These are phyloP conservation scores for Trichothecium roseum DNA, from an alignment of 2,329 filamentous ascomycete species.

Conservation along the genomic window DNA sequence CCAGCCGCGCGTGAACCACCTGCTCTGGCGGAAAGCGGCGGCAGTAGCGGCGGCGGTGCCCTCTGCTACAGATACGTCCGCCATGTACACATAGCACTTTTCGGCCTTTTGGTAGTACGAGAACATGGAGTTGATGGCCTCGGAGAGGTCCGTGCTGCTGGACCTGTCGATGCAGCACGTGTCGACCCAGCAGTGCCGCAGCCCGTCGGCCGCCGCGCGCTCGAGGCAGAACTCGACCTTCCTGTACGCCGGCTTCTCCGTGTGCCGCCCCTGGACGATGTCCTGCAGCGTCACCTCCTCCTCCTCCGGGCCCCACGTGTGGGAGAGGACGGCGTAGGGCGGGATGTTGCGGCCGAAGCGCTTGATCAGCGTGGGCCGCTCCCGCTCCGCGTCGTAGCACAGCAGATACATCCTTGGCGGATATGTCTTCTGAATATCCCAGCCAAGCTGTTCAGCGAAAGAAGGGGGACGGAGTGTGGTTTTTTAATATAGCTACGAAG, in stretches of 20 bases:
- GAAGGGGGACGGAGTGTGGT: too few relatives aligned
- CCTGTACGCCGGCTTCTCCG: not conserved
- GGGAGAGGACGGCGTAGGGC: slow-evolving; percentile 18
- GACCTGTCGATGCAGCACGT: slow-evolving; percentile 10
- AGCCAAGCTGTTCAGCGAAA: too few relatives aligned
- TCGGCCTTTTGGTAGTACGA: slow-evolving; percentile 6
- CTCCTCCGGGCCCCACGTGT: slow-evolving; percentile 17
- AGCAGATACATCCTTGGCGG: too few relatives aligned
- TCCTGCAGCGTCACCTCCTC: slow-evolving; percentile 16
- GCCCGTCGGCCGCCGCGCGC: slow-evolving; percentile 1
- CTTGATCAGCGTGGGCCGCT: too few relatives aligned
- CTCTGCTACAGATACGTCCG: slow-evolving; percentile 4
- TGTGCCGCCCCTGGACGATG: slow-evolving; percentile 7
- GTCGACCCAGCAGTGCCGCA: slow-evolving; percentile 7
- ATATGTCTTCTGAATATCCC: too few relatives aligned
- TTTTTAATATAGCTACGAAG: too few relatives aligned
- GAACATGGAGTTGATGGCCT: slow-evolving; percentile 10
- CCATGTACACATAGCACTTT: slow-evolving; percentile 7
- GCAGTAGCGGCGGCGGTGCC: too few relatives aligned
- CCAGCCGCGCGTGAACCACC: slow-evolving; percentile 2
- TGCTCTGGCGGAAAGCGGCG: not conserved
- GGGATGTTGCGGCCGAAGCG: too few relatives aligned
- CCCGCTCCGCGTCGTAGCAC: too few relatives aligned
- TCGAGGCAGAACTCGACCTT: not conserved
- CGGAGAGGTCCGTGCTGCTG: slow-evolving; percentile 5